Percentiles rank a stretch among this genome's conserved stretches.
Evolutionary conservation across 2,329 filamentous ascomycete species (phyloP).

Genomic region (Colletotrichum chrysophilum): DNA sequence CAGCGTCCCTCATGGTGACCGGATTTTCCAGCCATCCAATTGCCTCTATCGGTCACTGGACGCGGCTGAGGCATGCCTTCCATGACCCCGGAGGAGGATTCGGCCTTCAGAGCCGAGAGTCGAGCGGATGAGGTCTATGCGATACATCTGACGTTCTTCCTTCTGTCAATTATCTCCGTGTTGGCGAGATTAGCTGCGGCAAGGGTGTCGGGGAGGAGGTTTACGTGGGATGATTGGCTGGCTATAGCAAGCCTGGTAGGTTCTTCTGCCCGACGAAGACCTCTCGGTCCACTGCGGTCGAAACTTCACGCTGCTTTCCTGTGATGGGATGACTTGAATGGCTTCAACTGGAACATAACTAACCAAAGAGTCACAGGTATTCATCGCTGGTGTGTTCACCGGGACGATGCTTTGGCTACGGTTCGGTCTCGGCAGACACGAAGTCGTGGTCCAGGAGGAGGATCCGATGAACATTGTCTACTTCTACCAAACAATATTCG

Average conservation of each 20-base stretch:
- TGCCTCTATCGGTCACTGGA: not conserved
- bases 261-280: not conserved
- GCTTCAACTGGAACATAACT: not conserved
- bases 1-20: not conserved
- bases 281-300: not conserved
- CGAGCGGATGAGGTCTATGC: not conserved
- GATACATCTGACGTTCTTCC: constrained; percentile 1
- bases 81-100: not conserved
- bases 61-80: constrained; percentile 1
- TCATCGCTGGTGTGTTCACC: constrained; percentile 1
- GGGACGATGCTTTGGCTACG: constrained; percentile 15
- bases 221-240: constrained; percentile 10
- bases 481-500: constrained; percentile 16
- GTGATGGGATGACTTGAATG: not conserved
- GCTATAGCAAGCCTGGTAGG: constrained; percentile 2
- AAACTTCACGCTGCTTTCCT: not conserved
- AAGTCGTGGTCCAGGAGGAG: not conserved
- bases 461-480: not conserved
- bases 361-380: not conserved
- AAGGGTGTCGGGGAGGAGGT: not conserved
- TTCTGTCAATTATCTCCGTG: not conserved
- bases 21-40: not conserved
- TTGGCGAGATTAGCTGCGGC: not conserved
- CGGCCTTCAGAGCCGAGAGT: constrained; percentile 8
- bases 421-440: constrained; percentile 12